These are phyloP conservation scores for Picea glauca DNA, from an alignment of 75 land plant genomes.

Conservation along the genomic window DNA sequence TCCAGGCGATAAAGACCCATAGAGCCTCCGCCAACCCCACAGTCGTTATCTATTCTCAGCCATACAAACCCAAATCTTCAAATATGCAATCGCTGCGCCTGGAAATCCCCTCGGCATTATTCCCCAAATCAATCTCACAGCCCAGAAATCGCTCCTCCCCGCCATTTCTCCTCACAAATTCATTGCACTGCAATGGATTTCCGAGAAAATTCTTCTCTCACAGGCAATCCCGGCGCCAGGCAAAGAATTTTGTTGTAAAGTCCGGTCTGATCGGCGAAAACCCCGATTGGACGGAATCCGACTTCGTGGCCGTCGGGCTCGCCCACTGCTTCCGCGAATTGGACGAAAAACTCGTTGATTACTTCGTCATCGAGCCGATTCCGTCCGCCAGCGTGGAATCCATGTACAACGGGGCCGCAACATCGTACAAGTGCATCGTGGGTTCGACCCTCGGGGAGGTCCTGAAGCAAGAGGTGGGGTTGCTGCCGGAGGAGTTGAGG, in stretches of 20 bases:
- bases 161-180: neutral
- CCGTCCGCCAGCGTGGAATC: slow-evolving; percentile 24
- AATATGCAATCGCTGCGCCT: too few relatives aligned
- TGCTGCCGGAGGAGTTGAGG: slow-evolving; percentile 28
- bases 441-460: slow-evolving; percentile 33
- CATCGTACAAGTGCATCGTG: neutral
- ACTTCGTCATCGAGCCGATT: slow-evolving; percentile 41
- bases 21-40: too few relatives aligned
- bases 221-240: neutral
- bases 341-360: slow-evolving; percentile 24
- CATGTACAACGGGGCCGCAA: too few relatives aligned
- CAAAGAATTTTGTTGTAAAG: neutral
- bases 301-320: slow-evolving; percentile 36
- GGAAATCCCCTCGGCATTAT: too few relatives aligned
- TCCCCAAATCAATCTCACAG: too few relatives aligned
- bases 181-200: neutral
- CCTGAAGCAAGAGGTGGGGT: slow-evolving; percentile 22
- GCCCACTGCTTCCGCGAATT: slow-evolving; percentile 38
- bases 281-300: slow-evolving; percentile 37
- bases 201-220: neutral
- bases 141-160: neutral
- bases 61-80: too few relatives aligned
- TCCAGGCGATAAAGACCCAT: too few relatives aligned
- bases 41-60: too few relatives aligned
- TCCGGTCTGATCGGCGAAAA: slow-evolving; percentile 25